Conservation (phyloP, 352 stramenopile genomes). For the Pythium folliculosum region DNA sequence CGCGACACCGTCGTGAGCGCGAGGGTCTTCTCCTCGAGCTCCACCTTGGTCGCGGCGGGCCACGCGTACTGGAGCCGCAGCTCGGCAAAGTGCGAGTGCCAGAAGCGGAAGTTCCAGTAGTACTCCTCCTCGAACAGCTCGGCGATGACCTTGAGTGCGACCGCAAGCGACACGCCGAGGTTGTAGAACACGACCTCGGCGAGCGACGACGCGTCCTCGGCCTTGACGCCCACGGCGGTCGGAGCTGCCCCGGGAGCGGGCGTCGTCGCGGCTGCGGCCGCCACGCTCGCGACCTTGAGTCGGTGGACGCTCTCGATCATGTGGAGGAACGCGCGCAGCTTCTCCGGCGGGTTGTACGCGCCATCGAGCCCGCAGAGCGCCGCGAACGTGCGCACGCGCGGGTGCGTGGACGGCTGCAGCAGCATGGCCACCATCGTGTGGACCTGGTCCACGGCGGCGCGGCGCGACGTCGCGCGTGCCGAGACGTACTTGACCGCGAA, state of each 20-base stretch:
- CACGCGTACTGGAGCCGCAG: conserved; percentile 55
- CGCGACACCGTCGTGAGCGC: conserved; percentile 34
- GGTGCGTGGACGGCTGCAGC: conserved; percentile 50
- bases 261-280: neutral
- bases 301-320: conserved; percentile 62
- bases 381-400: conserved; percentile 57
- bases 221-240: conserved; percentile 13
- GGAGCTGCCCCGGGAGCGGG: neutral
- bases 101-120: conserved; percentile 84
- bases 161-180: conserved; percentile 56
- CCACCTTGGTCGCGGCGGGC: conserved; percentile 43
- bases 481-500: conserved; percentile 65
- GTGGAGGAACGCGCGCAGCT: conserved; percentile 66
- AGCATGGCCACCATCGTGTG: conserved; percentile 53
- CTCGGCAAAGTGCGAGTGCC: conserved; percentile 58
- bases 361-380: conserved; percentile 60
- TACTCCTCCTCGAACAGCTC: conserved; percentile 78
- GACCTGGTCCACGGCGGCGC: conserved; percentile 59
- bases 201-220: conserved; percentile 21
- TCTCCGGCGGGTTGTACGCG: conserved; percentile 70
- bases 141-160: conserved; percentile 52
- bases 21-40: conserved; percentile 60
- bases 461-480: conserved; percentile 47
- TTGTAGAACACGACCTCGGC: conserved; percentile 73
- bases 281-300: conserved; percentile 40